phyloP scores from a whole-genome alignment of 2,329 filamentous ascomycete genomes.

The Cercospora sp. region DNA sequence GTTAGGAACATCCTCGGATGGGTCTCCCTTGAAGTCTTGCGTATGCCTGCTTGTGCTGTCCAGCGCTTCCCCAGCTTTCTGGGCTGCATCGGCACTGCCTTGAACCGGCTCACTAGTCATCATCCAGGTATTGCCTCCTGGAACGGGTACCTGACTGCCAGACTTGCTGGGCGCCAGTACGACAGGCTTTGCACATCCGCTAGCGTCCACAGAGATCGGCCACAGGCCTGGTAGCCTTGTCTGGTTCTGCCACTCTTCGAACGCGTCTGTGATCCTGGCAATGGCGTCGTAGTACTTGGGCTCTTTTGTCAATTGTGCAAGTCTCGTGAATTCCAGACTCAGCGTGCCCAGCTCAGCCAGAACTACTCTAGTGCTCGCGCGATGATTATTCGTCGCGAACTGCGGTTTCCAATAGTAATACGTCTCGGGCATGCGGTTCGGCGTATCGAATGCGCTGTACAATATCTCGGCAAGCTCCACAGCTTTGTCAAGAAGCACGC shows the following conservation, averaged over 20 bases:
- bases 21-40: constrained; percentile 4
- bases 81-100: constrained; percentile 11
- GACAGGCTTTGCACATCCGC: constrained; percentile 65
- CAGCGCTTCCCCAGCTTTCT: constrained; percentile 17
- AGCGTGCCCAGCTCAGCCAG: constrained; percentile 74
- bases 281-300: constrained; percentile 87
- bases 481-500: constrained; percentile 72
- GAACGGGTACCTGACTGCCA: constrained; percentile 24
- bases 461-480: constrained; percentile 76
- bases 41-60: constrained; percentile 8
- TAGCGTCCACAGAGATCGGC: constrained; percentile 73
- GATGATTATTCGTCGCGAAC: constrained; percentile 62
- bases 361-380: constrained; percentile 58
- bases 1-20: constrained; percentile 10
- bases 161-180: constrained; percentile 19
- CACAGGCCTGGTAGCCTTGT: constrained; percentile 78
- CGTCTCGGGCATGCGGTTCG: constrained; percentile 85
- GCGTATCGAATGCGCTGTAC: constrained; percentile 84
- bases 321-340: constrained; percentile 82
- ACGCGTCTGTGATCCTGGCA: constrained; percentile 77
- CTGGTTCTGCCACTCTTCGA: constrained; percentile 71
- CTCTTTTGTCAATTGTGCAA: constrained; percentile 80
- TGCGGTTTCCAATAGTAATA: constrained; percentile 76
- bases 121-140: constrained; percentile 29
- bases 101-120: constrained; percentile 24